Percentiles rank a stretch among this genome's conserved stretches.
Evolutionary conservation across 495 filamentous ascomycete genomes (phyloP).

Genomic region (Pseudoneurospora amorphoporcata): DNA sequence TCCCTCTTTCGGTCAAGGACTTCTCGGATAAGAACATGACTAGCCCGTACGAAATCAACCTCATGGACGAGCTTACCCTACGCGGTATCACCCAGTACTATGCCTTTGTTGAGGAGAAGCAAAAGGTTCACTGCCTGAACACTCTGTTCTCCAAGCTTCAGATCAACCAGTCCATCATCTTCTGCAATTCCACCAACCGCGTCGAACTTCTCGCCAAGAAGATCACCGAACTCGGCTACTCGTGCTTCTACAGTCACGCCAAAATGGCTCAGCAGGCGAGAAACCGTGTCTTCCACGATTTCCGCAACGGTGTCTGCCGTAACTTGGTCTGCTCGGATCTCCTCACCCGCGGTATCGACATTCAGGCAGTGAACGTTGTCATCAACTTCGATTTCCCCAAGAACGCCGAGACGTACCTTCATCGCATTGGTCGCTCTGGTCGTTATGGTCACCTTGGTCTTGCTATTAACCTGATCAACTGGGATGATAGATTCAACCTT

Average conservation of each 20-base stretch:
- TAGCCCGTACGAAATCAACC: slow-evolving; percentile 93
- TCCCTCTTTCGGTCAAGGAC: slow-evolving; percentile 87
- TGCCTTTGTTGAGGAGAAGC: slow-evolving; percentile 97
- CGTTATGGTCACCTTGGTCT: slow-evolving; percentile 95
- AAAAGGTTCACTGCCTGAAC: slow-evolving; percentile 98
- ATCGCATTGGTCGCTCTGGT: slow-evolving; percentile 95
- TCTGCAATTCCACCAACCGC: slow-evolving; percentile 98
- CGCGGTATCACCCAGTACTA: slow-evolving; percentile 99
- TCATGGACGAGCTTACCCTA: slow-evolving; percentile 98
- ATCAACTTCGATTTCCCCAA: slow-evolving; percentile 99
- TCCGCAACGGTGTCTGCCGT: slow-evolving; percentile 92
- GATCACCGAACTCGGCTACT: slow-evolving; percentile 97
- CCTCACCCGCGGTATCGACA: slow-evolving; percentile 96
- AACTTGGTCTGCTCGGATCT: slow-evolving; percentile 98
- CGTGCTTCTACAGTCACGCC: slow-evolving; percentile 98
- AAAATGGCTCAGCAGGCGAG: slow-evolving; percentile 96
- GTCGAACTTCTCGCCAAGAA: slow-evolving; percentile 98
- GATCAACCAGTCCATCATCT: slow-evolving; percentile 99
- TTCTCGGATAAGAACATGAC: slow-evolving; percentile 99
- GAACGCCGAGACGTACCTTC: slow-evolving; percentile 97
- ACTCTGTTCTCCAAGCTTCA: slow-evolving; percentile 97
- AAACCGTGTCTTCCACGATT: slow-evolving; percentile 98
- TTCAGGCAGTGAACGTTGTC: slow-evolving; percentile 98
- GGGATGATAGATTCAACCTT: slow-evolving; percentile 97
- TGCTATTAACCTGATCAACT: slow-evolving; percentile 98